phyloP scores from a whole-genome alignment of 2,329 filamentous ascomycete species.

The Periconia sp. region DNA sequence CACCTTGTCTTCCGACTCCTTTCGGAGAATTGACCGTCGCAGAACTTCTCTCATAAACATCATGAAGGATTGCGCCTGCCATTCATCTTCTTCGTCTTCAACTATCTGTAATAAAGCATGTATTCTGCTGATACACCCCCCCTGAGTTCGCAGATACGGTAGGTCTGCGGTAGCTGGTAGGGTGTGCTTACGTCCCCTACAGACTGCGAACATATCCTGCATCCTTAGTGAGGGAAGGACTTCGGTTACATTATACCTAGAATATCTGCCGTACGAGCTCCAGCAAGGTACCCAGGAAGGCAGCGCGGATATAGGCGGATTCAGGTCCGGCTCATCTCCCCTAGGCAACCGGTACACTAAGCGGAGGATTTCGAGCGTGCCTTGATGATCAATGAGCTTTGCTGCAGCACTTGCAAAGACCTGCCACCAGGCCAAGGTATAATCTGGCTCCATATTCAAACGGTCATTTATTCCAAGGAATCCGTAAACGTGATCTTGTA shows the following conservation, averaged over 20 bases:
- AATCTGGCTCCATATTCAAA: background rate
- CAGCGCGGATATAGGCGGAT: background rate
- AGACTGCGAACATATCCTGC: no score
- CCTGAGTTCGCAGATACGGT: background rate
- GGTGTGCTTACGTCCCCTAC: background rate
- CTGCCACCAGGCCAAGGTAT: background rate
- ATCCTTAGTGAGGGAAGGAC: background rate
- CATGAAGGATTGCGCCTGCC: no score
- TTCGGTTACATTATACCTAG: background rate
- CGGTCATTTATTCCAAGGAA: constrained; percentile 1
- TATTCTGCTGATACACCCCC: background rate
- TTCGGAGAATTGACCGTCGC: no score
- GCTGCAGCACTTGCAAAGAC: constrained; percentile 1
- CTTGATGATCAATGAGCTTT: background rate
- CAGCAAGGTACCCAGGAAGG: constrained; percentile 1
- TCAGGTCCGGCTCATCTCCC: no score
- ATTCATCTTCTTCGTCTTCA: background rate
- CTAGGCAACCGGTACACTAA: background rate
- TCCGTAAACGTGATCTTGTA: background rate
- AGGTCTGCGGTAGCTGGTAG: background rate
- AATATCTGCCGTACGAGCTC: background rate
- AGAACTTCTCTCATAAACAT: no score
- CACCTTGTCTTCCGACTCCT: no score
- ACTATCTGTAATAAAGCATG: background rate
- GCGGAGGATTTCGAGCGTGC: background rate